Conservation (phyloP, 805 yeast species). For the Lipomyces yamanashiensis region DNA sequence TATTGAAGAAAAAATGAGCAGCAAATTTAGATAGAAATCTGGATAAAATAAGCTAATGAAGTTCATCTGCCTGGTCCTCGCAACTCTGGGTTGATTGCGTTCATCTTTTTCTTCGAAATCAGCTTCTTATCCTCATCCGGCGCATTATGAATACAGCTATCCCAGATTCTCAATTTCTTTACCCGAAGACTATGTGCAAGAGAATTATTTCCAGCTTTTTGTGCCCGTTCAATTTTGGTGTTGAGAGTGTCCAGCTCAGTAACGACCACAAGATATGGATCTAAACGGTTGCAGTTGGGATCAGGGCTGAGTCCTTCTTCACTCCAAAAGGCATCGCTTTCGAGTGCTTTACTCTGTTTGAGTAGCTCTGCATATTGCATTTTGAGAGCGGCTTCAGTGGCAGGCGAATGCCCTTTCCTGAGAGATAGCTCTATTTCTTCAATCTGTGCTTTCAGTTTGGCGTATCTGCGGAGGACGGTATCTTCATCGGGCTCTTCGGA, state of each 20-base stretch:
- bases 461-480: neutral
- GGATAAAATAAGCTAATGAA: neutral
- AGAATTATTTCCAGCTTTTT: neutral
- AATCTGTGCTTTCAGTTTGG: neutral
- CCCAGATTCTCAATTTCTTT: neutral
- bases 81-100: neutral
- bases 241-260: neutral
- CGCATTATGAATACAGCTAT: neutral
- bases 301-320: neutral
- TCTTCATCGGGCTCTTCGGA: no score
- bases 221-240: neutral
- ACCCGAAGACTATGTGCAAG: neutral
- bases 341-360: neutral
- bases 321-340: neutral
- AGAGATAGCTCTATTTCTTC: neutral
- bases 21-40: neutral
- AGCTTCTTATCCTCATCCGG: neutral
- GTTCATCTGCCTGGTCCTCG: neutral
- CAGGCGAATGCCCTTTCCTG: neutral
- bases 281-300: neutral
- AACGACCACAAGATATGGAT: neutral
- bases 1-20: neutral
- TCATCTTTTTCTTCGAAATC: neutral
- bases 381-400: neutral
- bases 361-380: neutral